These are phyloP conservation scores for Trichosporon coremiiforme DNA, from an alignment of 1,284 basidiomycete genomes.

Conservation along the genomic window DNA sequence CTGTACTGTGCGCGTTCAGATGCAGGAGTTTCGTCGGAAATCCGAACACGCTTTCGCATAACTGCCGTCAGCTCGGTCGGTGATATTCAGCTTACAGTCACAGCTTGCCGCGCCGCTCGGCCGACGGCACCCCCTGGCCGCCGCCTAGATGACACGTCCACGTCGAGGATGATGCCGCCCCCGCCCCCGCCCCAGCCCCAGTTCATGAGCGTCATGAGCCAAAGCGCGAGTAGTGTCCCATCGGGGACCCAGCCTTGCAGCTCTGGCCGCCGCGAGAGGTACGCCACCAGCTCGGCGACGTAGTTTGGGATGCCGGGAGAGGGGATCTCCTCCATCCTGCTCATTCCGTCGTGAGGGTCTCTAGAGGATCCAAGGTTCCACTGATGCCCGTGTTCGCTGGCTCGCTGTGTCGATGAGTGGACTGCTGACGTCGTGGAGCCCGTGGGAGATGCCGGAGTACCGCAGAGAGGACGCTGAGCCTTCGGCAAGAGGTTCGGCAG, in stretches of 20 bases:
- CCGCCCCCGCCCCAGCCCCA: constrained; percentile 24
- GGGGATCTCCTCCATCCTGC: background rate
- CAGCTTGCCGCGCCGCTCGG: background rate
- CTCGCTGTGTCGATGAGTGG: too few species aligned
- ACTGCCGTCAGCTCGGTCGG: constrained; percentile 27
- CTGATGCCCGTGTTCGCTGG: too few species aligned
- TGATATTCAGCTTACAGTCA: constrained; percentile 21
- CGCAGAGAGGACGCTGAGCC: too few species aligned
- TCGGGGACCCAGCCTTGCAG: constrained; percentile 38
- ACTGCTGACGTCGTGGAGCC: too few species aligned
- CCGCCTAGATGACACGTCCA: constrained; percentile 6
- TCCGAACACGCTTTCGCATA: constrained; percentile 40
- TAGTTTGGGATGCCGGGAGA: background rate
- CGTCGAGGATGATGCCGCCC: constrained; percentile 48
- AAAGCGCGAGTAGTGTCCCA: constrained; percentile 38
- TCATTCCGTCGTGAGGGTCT: too few species aligned
- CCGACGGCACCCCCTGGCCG: background rate
- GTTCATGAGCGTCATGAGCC: constrained; percentile 40
- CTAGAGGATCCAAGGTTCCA: too few species aligned
- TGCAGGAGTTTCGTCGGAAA: constrained; percentile 30
- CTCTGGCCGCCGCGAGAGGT: background rate
- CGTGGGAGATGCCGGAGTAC: too few species aligned
- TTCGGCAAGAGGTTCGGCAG: too few species aligned
- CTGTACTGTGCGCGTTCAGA: constrained; percentile 22
- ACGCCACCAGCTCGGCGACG: background rate